Conservation (phyloP, 2,329 filamentous ascomycete genomes). For the Xylariaceae sp. region DNA sequence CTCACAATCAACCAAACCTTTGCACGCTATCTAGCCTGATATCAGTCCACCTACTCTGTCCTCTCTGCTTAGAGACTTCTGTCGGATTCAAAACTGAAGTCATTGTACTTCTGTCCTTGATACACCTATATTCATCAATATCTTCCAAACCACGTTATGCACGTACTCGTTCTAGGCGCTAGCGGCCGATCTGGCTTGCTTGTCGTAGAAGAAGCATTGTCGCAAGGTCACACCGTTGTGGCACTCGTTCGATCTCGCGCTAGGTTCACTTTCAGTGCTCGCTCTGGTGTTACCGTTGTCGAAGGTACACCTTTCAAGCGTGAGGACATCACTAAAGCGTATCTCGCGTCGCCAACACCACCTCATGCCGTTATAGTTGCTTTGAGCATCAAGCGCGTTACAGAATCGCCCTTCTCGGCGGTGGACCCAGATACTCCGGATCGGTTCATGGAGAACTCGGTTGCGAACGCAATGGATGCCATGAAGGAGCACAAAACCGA, state of each 20-base stretch:
- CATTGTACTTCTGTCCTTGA: neutral
- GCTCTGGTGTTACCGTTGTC: constrained; percentile 35
- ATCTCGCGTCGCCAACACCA: constrained; percentile 22
- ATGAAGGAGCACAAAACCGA: constrained; percentile 35
- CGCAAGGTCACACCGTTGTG: constrained; percentile 39
- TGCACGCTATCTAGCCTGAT: no score
- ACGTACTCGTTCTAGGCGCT: constrained; percentile 43
- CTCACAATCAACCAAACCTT: no score
- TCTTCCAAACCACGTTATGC: constrained; percentile 7
- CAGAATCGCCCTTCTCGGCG: constrained; percentile 45
- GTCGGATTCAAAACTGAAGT: neutral
- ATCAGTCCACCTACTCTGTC: no score
- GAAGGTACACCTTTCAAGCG: constrained; percentile 35
- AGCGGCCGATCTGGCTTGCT: constrained; percentile 45
- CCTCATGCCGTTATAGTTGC: constrained; percentile 43
- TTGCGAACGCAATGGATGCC: constrained; percentile 33
- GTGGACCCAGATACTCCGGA: constrained; percentile 36
- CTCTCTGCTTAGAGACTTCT: no score
- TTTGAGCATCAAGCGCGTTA: constrained; percentile 43
- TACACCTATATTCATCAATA: neutral
- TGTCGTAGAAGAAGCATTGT: constrained; percentile 38
- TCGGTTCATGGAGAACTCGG: constrained; percentile 44
- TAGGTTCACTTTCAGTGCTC: constrained; percentile 26
- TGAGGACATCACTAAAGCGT: constrained; percentile 35
- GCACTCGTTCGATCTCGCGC: constrained; percentile 41